Evolutionary conservation across 768 basidiomycete species (phyloP).

Genomic region (Pleurotus eryngii): DNA sequence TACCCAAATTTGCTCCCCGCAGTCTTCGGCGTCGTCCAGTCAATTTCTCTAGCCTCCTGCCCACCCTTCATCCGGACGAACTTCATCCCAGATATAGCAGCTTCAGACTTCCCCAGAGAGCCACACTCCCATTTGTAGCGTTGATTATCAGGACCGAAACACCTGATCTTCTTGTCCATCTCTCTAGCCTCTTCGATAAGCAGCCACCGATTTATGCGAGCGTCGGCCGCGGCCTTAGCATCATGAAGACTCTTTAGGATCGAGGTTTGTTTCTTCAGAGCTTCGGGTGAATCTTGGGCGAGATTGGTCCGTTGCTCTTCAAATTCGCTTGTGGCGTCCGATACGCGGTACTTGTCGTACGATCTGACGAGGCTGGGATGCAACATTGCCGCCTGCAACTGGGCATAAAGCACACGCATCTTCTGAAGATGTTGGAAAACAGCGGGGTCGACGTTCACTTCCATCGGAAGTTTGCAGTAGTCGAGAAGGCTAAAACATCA

Average conservation of each 20-base stretch:
- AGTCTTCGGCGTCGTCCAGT: neutral
- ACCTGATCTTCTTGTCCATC: neutral
- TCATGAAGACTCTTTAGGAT: neutral
- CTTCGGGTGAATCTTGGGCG: neutral
- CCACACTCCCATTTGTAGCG: slow-evolving; percentile 3
- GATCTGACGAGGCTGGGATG: neutral
- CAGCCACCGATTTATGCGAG: neutral
- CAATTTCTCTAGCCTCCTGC: neutral
- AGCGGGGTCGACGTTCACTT: neutral
- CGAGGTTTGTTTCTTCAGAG: neutral
- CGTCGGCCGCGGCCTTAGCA: neutral
- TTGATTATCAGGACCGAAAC: neutral
- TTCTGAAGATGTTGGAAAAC: neutral
- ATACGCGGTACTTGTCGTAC: neutral
- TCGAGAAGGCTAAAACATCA: neutral
- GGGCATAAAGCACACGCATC: neutral
- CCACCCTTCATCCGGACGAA: neutral
- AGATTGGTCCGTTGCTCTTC: neutral
- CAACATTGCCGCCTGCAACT: neutral
- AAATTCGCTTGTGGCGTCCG: no score
- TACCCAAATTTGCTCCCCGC: neutral
- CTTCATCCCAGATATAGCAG: neutral
- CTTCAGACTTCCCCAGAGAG: neutral
- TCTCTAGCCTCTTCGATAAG: neutral
- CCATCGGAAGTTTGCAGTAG: neutral